phyloP scores from a whole-genome alignment of 2,329 filamentous ascomycete species.

The Colletotrichum ledebouriae region DNA sequence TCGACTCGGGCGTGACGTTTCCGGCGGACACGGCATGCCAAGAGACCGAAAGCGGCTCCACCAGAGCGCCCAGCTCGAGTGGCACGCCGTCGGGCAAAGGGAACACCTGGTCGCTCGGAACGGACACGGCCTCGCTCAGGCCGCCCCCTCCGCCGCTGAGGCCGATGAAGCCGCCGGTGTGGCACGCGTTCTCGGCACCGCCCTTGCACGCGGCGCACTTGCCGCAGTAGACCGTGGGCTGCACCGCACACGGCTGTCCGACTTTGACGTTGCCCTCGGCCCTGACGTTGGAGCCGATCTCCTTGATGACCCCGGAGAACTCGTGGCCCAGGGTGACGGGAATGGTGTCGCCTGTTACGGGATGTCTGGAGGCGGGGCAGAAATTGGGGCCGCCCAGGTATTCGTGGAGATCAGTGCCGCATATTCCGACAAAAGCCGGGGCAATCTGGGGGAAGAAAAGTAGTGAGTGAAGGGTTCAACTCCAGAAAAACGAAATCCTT shows the following conservation, averaged over 20 bases:
- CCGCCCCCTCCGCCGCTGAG: constrained; percentile 63
- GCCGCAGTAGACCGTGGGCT: constrained; percentile 69
- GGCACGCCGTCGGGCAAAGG: constrained; percentile 64
- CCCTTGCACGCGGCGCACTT: constrained; percentile 66
- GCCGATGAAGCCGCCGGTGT: constrained; percentile 60
- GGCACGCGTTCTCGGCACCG: constrained; percentile 50
- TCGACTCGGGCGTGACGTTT: constrained; percentile 54
- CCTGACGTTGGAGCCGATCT: constrained; percentile 52
- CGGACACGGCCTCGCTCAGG: constrained; percentile 64
- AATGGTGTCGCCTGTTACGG: constrained; percentile 66
- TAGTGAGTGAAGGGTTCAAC: constrained; percentile 14
- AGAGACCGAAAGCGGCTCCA: constrained; percentile 74
- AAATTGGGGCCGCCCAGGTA: constrained; percentile 49
- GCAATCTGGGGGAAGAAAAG: constrained; percentile 42
- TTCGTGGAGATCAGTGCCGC: constrained; percentile 52
- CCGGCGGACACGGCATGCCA: constrained; percentile 68
- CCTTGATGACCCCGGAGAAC: constrained; percentile 70
- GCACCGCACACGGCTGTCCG: constrained; percentile 69
- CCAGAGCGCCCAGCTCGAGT: constrained; percentile 68
- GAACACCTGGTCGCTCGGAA: constrained; percentile 60
- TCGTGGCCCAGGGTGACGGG: constrained; percentile 74
- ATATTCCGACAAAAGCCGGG: constrained; percentile 52
- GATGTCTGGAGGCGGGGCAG: constrained; percentile 60
- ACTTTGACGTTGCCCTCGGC: constrained; percentile 53
- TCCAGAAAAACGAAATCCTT: constrained; percentile 14